Evolutionary conservation across 2,329 filamentous ascomycete species (phyloP).

Genomic region (Colletotrichum musicola): DNA sequence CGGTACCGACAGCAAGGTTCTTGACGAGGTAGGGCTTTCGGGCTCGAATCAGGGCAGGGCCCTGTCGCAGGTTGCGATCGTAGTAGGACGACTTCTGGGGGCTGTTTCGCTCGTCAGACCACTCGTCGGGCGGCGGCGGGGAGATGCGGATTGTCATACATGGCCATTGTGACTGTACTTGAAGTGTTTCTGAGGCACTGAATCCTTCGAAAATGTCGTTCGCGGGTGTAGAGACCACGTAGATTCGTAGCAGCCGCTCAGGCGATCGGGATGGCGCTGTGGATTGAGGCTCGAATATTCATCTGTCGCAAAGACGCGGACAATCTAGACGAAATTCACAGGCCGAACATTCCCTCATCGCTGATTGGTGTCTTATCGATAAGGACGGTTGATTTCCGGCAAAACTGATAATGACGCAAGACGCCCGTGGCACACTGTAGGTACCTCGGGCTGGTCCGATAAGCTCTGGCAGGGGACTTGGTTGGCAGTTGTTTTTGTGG

Average conservation of each 20-base stretch:
- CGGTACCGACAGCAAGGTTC: constrained; percentile 86
- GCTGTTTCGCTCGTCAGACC: constrained; percentile 44
- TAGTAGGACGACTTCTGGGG: constrained; percentile 82
- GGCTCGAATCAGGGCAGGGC: constrained; percentile 89
- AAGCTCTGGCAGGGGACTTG: constrained; percentile 7
- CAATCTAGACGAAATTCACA: constrained; percentile 22
- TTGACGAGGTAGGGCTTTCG: constrained; percentile 92
- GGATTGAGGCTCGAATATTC: constrained; percentile 27
- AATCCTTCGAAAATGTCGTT: background rate
- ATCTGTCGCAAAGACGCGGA: constrained; percentile 29
- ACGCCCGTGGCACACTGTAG: background rate
- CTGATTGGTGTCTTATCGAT: constrained; percentile 31
- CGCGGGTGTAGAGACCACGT: background rate
- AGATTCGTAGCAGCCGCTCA: background rate
- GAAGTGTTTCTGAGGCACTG: background rate
- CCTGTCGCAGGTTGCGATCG: constrained; percentile 86
- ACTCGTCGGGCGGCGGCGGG: constrained; percentile 16
- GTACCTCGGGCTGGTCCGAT: constrained; percentile 10
- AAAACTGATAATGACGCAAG: constrained; percentile 36
- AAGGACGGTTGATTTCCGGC: constrained; percentile 26
- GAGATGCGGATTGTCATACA: constrained; percentile 6
- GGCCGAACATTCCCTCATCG: constrained; percentile 20
- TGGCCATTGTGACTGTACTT: constrained; percentile 21
- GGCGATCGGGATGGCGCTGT: constrained; percentile 24
- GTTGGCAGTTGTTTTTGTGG: constrained; percentile 5